phyloP scores from a whole-genome alignment of 352 stramenopile genomes.

The Phytophthora rubi region DNA sequence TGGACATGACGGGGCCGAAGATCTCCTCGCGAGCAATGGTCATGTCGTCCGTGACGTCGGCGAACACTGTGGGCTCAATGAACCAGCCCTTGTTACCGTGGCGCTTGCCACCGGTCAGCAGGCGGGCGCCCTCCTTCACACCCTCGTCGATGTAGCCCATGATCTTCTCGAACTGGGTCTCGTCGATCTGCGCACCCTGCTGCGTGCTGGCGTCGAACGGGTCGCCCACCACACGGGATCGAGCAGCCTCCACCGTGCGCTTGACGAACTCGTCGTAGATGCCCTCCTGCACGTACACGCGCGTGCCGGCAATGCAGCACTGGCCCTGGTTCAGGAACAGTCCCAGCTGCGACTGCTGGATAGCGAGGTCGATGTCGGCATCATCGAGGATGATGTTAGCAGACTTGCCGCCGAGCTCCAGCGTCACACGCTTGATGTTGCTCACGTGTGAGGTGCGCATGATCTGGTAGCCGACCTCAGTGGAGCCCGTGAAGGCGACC shows the following conservation, averaged over 20 bases:
- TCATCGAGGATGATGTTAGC: constrained; percentile 78
- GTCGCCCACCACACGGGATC: constrained; percentile 61
- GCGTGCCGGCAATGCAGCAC: constrained; percentile 83
- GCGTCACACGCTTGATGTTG: constrained; percentile 80
- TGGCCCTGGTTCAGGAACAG: constrained; percentile 91
- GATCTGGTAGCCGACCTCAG: constrained; percentile 65
- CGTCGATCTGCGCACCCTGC: constrained; percentile 72
- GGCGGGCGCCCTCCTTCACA: constrained; percentile 80
- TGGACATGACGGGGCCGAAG: constrained; percentile 8
- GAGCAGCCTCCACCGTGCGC: constrained; percentile 56
- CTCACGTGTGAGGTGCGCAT: constrained; percentile 61
- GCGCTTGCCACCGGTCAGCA: constrained; percentile 84
- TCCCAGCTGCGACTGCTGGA: constrained; percentile 54
- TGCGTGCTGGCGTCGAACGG: constrained; percentile 48
- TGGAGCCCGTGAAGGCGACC: constrained; percentile 83
- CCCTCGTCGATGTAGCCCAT: constrained; percentile 84
- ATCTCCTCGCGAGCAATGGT: constrained; percentile 93
- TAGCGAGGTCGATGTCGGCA: constrained; percentile 71
- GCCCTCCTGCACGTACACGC: constrained; percentile 91
- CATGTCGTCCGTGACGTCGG: constrained; percentile 81
- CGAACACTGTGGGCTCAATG: constrained; percentile 94
- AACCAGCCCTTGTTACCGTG: constrained; percentile 84
- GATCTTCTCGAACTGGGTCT: constrained; percentile 83
- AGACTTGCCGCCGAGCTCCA: constrained; percentile 84
- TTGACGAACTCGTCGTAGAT: constrained; percentile 90